phyloP scores from a whole-genome alignment of 1,284 basidiomycete genomes.

The Quambalaria eucalypti region DNA sequence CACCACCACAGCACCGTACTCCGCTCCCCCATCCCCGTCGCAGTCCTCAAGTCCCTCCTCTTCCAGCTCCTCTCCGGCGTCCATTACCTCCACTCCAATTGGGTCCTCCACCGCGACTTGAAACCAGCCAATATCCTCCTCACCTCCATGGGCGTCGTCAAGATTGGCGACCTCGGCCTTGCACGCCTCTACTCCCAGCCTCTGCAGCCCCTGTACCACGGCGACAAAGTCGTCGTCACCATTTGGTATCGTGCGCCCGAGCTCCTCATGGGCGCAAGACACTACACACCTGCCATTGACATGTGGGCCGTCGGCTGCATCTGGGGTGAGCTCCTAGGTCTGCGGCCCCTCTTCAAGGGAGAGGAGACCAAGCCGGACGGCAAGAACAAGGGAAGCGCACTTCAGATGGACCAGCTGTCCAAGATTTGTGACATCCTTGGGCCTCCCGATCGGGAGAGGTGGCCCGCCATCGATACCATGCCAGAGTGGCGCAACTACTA shows the following conservation, averaged over 20 bases:
- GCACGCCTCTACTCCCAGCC: constrained; percentile 79
- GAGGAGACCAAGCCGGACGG: constrained; percentile 89
- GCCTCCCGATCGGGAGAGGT: constrained; percentile 71
- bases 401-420: constrained; percentile 70
- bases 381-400: constrained; percentile 33
- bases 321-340: constrained; percentile 82
- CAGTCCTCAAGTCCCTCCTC: constrained; percentile 81
- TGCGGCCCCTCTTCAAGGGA: constrained; percentile 96
- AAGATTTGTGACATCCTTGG: constrained; percentile 94
- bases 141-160: constrained; percentile 76
- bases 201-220: constrained; percentile 66
- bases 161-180: constrained; percentile 92
- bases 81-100: constrained; percentile 84
- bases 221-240: constrained; percentile 95
- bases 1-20: constrained; percentile 89
- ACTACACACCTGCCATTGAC: constrained; percentile 93
- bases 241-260: constrained; percentile 99
- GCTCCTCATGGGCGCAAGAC: constrained; percentile 83
- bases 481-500: constrained; percentile 52
- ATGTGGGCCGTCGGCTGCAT: constrained; percentile 99
- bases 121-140: constrained; percentile 99
- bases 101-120: constrained; percentile 90
- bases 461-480: constrained; percentile 79
- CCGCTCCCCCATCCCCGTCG: constrained; percentile 62
- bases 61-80: constrained; percentile 95